Percentiles rank a stretch among this genome's conserved stretches.
These are phyloP conservation scores for Saccharomyces hybrid DNA, from an alignment of 1,139 yeast genomes.

Conservation along the genomic window DNA sequence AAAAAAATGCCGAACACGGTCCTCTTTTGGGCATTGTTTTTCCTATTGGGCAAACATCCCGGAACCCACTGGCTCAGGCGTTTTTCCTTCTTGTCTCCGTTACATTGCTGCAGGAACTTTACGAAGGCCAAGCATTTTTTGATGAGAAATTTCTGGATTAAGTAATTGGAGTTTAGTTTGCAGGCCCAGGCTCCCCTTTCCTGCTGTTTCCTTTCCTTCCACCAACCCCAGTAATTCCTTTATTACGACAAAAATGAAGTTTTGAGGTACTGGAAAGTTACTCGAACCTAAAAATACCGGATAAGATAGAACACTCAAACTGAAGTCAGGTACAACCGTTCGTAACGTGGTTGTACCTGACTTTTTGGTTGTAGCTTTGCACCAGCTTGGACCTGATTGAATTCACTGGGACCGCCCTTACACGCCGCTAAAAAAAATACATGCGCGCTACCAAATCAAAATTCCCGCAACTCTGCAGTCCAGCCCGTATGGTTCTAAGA, in stretches of 20 bases:
- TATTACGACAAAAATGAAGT: not conserved
- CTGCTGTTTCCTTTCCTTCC: too few relatives aligned
- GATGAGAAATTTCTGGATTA: not conserved
- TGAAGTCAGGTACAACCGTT: not conserved
- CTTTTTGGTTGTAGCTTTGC: not conserved
- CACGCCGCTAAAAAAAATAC: not conserved
- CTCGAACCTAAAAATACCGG: not conserved
- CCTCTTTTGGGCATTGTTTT: too few relatives aligned
- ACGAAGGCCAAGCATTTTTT: not conserved
- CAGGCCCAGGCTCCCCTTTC: too few relatives aligned
- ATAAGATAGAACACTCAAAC: not conserved
- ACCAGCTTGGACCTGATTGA: not conserved
- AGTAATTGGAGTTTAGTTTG: too few relatives aligned
- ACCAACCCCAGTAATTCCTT: too few relatives aligned
- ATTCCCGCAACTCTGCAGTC: too few relatives aligned
- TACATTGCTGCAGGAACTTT: not conserved
- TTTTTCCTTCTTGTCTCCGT: too few relatives aligned
- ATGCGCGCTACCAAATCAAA: not conserved
- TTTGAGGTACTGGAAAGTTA: not conserved
- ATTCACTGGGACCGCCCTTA: too few relatives aligned
- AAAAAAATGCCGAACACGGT: too few relatives aligned
- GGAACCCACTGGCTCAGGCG: too few relatives aligned
- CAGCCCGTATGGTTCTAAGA: too few relatives aligned
- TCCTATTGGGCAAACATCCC: too few relatives aligned
- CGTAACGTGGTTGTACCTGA: not conserved